Base-by-base conservation (phyloP, 164 flowering plant genomes). In the Vitis cinerea region DNA sequence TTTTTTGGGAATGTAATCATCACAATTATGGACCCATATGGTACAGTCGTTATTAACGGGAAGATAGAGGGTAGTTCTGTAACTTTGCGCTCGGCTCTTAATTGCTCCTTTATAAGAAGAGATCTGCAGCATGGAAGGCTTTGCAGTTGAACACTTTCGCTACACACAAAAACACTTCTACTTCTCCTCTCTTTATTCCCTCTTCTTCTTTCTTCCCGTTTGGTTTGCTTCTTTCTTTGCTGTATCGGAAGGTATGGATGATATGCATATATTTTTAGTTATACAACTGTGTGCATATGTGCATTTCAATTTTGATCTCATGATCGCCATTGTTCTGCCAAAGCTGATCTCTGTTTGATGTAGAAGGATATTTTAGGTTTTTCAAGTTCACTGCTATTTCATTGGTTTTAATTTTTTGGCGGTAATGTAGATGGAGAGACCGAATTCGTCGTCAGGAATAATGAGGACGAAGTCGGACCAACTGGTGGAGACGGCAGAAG, bases 401-500 rank as follows among this genome's bases (percentile, higher is more conserved):
- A 23, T 23, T 23, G 27, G 27, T 23, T 23, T 23, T 23, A 23
- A 23, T 23, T 37, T 37, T 37, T 37, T 60, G 44, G 8, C 10
- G 11, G 13, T 52, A 13, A 16, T 13, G 14, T 11, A 53, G 16
- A 70, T 70, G 66, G 61, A 61, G 37, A 75, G 74, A 23, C 23
- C 73, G 52, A 77, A 68, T 2, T 55, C 74, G 9, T 31, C 71
- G 23, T 16, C 81, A 0, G 77, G 83, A 37, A 62, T 92, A 61
- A 74, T 74, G n/a, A 79, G 97, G 60, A 80, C 98, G 12, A 85
- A 81, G 64, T 94, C 97, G 8, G 97, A 90, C 31, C 95, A 90
- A 60, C 72, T 85, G 60, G 70, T 79, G 75, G 91, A 86, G 60
- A 57, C 71, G 16, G 7, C 44, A 37, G 27, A 23, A 23, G 27